Evolutionary conservation across 257 asterid genomes (phyloP).

Genomic region (Coffea eugenioides): DNA sequence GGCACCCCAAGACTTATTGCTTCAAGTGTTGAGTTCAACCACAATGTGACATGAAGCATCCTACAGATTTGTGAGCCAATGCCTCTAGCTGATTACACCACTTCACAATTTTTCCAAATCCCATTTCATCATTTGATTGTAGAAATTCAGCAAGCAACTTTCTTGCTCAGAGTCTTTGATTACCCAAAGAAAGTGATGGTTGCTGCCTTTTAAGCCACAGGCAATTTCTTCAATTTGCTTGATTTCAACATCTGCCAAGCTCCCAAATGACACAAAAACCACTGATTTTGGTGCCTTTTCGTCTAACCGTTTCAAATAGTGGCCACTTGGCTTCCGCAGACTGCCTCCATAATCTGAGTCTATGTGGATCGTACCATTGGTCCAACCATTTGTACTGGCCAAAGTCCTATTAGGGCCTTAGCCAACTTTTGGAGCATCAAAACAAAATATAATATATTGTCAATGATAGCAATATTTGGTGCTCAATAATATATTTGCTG

Average conservation of each 20-base stretch:
- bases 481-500: background rate
- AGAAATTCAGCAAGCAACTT: slow-evolving; percentile 8
- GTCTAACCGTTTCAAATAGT: slow-evolving; percentile 17
- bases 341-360: slow-evolving; percentile 15
- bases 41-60: slow-evolving; percentile 22
- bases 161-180: slow-evolving; percentile 10
- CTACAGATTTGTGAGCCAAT: slow-evolving; percentile 13
- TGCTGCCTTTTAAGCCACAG: slow-evolving; percentile 1
- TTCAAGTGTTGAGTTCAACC: slow-evolving; percentile 25
- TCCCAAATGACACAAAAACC: slow-evolving; percentile 22
- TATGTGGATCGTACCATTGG: slow-evolving; percentile 15
- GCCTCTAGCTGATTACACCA: slow-evolving; percentile 27
- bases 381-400: slow-evolving; percentile 18
- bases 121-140: background rate
- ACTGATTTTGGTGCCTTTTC: slow-evolving; percentile 7
- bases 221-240: slow-evolving; percentile 26
- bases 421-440: slow-evolving; percentile 1
- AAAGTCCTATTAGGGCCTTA: slow-evolving; percentile 3
- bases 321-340: slow-evolving; percentile 3
- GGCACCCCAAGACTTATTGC: slow-evolving; percentile 14
- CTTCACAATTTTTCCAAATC: slow-evolving; percentile 4
- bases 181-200: slow-evolving; percentile 19
- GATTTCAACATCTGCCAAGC: slow-evolving; percentile 7
- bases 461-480: background rate
- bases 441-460: background rate